phyloP scores from a whole-genome alignment of 1,284 basidiomycete species.

The Cronartium quercuum region DNA sequence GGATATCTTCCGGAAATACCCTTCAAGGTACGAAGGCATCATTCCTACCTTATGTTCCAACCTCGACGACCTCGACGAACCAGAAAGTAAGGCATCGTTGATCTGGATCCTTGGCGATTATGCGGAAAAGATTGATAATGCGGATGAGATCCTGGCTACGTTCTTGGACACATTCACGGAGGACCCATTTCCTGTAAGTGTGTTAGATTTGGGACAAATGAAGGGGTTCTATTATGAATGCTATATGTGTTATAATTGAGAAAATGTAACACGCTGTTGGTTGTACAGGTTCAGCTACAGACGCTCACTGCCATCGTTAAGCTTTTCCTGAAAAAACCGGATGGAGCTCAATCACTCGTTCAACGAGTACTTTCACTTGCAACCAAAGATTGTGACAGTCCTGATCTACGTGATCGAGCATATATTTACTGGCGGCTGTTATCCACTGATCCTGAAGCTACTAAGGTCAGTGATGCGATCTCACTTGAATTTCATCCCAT shows the following conservation, averaged over 20 bases:
- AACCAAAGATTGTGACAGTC: slow-evolving; percentile 94
- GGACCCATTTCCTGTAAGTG: slow-evolving; percentile 70
- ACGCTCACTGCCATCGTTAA: slow-evolving; percentile 93
- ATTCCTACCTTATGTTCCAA: slow-evolving; percentile 91
- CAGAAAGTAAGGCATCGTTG: slow-evolving; percentile 92
- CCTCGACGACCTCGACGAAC: slow-evolving; percentile 85
- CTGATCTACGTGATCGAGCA: slow-evolving; percentile 89
- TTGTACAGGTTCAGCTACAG: slow-evolving; percentile 78
- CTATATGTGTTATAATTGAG: too few relatives aligned
- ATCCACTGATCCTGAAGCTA: slow-evolving; percentile 82
- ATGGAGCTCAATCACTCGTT: slow-evolving; percentile 79
- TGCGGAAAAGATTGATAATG: slow-evolving; percentile 90
- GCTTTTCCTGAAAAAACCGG: slow-evolving; percentile 90
- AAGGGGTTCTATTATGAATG: too few relatives aligned
- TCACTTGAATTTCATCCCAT: neutral
- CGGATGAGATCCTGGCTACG: slow-evolving; percentile 88
- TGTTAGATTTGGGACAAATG: too few relatives aligned
- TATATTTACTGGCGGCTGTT: slow-evolving; percentile 99
- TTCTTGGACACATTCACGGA: slow-evolving; percentile 85
- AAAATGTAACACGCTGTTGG: neutral
- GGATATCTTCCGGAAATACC: slow-evolving; percentile 96
- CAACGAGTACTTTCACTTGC: slow-evolving; percentile 94
- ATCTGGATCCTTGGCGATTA: slow-evolving; percentile 99
- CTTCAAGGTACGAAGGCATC: slow-evolving; percentile 90
- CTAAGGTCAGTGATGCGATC: slow-evolving; percentile 54